These are phyloP conservation scores for Dactylonectria estremocensis DNA, from an alignment of 2,329 filamentous ascomycete species.

Conservation along the genomic window DNA sequence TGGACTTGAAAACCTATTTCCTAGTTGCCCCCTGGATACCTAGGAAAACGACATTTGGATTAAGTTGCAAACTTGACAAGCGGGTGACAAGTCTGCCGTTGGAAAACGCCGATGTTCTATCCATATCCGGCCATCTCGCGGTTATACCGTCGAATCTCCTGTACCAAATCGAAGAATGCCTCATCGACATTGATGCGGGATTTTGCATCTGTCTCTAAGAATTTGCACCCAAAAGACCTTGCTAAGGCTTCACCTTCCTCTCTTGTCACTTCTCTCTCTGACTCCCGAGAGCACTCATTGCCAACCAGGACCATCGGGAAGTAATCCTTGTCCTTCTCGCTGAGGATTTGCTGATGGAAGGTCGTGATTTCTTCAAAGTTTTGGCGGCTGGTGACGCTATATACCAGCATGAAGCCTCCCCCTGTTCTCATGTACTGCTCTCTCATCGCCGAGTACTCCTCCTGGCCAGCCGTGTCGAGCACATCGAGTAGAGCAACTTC, in stretches of 20 bases:
- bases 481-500: constrained; percentile 98
- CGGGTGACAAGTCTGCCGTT: too few relatives aligned
- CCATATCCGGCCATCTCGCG: constrained; percentile 78
- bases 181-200: constrained; percentile 98
- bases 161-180: constrained; percentile 98
- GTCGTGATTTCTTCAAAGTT: constrained; percentile 99
- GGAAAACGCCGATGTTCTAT: too few relatives aligned
- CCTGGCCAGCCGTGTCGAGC: constrained; percentile 97
- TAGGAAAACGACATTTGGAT: too few relatives aligned
- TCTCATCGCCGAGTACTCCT: constrained; percentile 99
- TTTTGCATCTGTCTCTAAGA: constrained; percentile 99
- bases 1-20: too few relatives aligned
- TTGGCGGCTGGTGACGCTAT: constrained; percentile 97
- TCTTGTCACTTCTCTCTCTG: constrained; percentile 90
- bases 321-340: constrained; percentile 99
- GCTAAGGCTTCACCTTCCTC: constrained; percentile 94
- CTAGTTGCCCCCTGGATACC: too few relatives aligned
- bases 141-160: constrained; percentile 98
- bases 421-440: constrained; percentile 99
- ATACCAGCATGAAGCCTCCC: constrained; percentile 97
- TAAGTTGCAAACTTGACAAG: too few relatives aligned
- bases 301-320: constrained; percentile 99
- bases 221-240: constrained; percentile 92
- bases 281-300: constrained; percentile 99
- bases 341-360: constrained; percentile 98